Percentiles rank a stretch among this genome's conserved stretches.
Evolutionary conservation across 2,329 filamentous ascomycete species (phyloP).

Genomic region (Aquanectria penicillioides): DNA sequence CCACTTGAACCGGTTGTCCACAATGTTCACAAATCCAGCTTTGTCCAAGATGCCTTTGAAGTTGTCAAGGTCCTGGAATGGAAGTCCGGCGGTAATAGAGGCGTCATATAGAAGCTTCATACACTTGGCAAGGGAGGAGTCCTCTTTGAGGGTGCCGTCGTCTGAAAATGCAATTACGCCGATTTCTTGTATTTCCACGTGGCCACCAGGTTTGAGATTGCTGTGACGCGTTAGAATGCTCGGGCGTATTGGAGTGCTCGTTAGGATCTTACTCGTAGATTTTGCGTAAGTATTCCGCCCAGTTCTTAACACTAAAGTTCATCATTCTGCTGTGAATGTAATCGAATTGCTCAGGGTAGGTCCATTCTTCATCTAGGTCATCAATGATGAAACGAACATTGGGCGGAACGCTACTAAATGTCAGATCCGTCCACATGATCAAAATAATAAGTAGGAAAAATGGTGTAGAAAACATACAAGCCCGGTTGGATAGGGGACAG

Average conservation of each 20-base stretch:
- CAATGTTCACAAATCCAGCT: not conserved
- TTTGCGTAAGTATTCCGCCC: too few species aligned
- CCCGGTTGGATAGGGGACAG: conserved; percentile 48
- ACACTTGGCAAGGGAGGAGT: conserved; percentile 34
- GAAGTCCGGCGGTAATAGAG: conserved; percentile 30
- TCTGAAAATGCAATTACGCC: conserved; percentile 41
- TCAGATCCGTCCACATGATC: not conserved
- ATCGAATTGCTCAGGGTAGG: conserved; percentile 46
- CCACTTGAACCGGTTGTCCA: not conserved
- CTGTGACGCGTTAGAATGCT: too few species aligned
- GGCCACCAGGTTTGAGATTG: conserved; percentile 44
- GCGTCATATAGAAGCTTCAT: too few species aligned
- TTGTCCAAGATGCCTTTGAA: too few species aligned
- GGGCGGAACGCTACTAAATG: conserved; percentile 53
- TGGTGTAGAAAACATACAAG: conserved; percentile 30
- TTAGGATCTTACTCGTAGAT: too few species aligned
- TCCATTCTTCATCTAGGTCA: conserved; percentile 49
- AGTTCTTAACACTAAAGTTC: conserved; percentile 8
- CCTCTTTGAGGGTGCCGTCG: conserved; percentile 40
- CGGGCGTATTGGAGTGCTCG: too few species aligned
- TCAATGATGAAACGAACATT: conserved; percentile 58
- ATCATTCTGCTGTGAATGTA: conserved; percentile 49
- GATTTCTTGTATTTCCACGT: conserved; percentile 45
- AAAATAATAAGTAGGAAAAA: not conserved
- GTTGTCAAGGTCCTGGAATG: not conserved